Percentiles rank a stretch among this genome's conserved stretches.
Evolutionary conservation across 2,329 filamentous ascomycete species (phyloP).

Genomic region (Coniochaeta prunicola): DNA sequence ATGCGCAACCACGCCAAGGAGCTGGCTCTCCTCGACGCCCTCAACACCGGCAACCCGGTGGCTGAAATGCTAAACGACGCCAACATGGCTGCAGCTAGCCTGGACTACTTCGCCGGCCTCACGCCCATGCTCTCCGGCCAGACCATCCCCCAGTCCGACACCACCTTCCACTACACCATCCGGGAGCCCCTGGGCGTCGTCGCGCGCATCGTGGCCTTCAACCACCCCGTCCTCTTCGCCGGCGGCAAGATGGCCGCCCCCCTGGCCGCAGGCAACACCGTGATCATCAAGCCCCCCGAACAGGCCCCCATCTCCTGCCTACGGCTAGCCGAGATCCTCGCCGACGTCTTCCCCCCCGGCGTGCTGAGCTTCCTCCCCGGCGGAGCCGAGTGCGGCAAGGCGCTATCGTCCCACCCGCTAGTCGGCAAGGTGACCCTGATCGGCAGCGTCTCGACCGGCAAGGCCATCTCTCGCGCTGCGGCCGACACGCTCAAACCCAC

Average conservation of each 20-base stretch:
- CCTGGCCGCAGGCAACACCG: conserved; percentile 45
- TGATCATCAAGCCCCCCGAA: conserved; percentile 49
- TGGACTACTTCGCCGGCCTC: conserved; percentile 60
- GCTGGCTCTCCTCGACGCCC: conserved; percentile 11
- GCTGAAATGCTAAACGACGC: conserved; percentile 37
- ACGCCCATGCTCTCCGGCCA: conserved; percentile 64
- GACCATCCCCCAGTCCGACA: conserved; percentile 53
- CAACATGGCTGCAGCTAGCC: conserved; percentile 61
- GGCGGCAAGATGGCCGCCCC: conserved; percentile 63
- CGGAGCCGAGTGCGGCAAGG: conserved; percentile 30
- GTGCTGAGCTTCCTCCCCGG: conserved; percentile 63
- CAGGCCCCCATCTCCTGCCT: conserved; percentile 49
- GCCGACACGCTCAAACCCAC: conserved; percentile 7
- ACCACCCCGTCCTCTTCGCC: conserved; percentile 61
- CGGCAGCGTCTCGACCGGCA: conserved; percentile 6
- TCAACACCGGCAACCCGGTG: conserved; percentile 9
- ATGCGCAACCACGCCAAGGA: conserved; percentile 11
- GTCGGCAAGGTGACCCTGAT: conserved; percentile 7
- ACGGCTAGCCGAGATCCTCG: conserved; percentile 54
- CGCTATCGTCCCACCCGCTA: conserved; percentile 4
- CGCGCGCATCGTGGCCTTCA: conserved; percentile 60
- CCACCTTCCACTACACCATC: conserved; percentile 59
- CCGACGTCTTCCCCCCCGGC: conserved; percentile 63
- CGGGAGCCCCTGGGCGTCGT: conserved; percentile 61
- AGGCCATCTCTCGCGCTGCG: conserved; percentile 5